phyloP scores from a whole-genome alignment of 345 rosid genomes.

The Excoecaria agallocha region DNA sequence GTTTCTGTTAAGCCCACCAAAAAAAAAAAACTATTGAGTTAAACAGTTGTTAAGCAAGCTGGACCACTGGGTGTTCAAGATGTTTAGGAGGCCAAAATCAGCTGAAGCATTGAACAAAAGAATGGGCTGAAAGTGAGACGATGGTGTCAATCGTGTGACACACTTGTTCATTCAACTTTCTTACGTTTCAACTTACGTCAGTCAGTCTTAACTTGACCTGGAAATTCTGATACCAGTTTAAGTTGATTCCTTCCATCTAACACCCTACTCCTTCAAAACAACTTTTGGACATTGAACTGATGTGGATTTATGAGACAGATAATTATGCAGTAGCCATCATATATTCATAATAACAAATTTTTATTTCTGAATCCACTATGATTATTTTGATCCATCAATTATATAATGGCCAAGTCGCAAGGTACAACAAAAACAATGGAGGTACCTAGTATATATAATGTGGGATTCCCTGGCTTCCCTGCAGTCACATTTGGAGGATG shows the following conservation, averaged over 20 bases:
- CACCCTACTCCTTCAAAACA: not conserved
- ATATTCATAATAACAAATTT: not conserved
- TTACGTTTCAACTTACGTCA: not conserved
- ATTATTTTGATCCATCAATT: not conserved
- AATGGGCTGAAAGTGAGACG: not conserved
- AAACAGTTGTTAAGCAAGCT: not conserved
- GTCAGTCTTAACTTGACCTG: not conserved
- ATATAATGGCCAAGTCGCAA: not conserved
- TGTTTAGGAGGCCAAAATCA: constrained; percentile 4
- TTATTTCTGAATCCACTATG: not conserved
- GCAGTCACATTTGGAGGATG: not conserved
- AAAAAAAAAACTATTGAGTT: not conserved
- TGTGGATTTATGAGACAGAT: not conserved
- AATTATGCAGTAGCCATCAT: not conserved
- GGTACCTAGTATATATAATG: not conserved
- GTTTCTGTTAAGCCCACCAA: not conserved
- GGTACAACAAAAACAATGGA: not conserved
- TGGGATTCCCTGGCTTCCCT: not conserved
- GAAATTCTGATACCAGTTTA: not conserved
- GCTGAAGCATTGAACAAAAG: constrained; percentile 1
- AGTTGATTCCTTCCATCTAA: not conserved
- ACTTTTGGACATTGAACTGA: not conserved
- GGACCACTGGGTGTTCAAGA: not conserved
- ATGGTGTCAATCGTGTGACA: not conserved
- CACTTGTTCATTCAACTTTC: not conserved